Evolutionary conservation across 805 yeast species (phyloP).

Genomic region (Debaryomyces hansenii): DNA sequence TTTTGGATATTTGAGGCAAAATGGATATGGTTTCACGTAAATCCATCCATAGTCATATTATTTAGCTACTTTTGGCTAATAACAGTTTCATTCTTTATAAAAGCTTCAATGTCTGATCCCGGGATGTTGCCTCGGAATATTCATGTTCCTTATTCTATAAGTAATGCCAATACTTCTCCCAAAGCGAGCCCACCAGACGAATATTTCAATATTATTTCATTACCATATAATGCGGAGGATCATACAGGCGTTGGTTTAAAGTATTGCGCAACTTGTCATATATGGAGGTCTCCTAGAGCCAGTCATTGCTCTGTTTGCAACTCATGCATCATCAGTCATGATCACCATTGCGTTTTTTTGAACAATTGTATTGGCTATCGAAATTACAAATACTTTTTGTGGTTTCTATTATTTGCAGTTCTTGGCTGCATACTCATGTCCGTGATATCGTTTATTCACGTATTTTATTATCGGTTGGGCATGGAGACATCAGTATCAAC

Average conservation of each 20-base stretch:
- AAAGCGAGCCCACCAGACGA: slow-evolving; percentile 50
- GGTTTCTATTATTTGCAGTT: slow-evolving; percentile 28
- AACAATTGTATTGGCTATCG: slow-evolving; percentile 44
- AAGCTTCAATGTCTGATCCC: slow-evolving; percentile 64
- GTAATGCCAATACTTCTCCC: background rate
- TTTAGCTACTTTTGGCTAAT: slow-evolving; percentile 60
- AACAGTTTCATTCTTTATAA: slow-evolving; percentile 47
- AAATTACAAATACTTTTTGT: slow-evolving; percentile 35
- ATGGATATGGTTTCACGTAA: slow-evolving; percentile 58
- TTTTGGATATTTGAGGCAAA: slow-evolving; percentile 47
- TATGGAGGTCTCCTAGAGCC: slow-evolving; percentile 73
- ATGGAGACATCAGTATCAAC: slow-evolving; percentile 28
- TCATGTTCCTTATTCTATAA: slow-evolving; percentile 43
- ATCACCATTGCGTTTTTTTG: slow-evolving; percentile 72
- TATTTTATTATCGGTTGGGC: slow-evolving; percentile 19
- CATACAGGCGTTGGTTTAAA: slow-evolving; percentile 43
- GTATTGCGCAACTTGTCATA: slow-evolving; percentile 53
- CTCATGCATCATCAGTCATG: slow-evolving; percentile 62
- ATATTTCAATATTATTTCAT: slow-evolving; percentile 47
- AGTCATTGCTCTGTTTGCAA: slow-evolving; percentile 72
- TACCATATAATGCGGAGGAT: slow-evolving; percentile 43
- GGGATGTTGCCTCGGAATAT: slow-evolving; percentile 69
- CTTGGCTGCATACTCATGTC: slow-evolving; percentile 19
- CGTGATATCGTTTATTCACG: slow-evolving; percentile 19
- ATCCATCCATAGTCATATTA: slow-evolving; percentile 56